Evolutionary conservation across 495 filamentous ascomycete genomes (phyloP).

Genomic region (Jackrogersella minutella): DNA sequence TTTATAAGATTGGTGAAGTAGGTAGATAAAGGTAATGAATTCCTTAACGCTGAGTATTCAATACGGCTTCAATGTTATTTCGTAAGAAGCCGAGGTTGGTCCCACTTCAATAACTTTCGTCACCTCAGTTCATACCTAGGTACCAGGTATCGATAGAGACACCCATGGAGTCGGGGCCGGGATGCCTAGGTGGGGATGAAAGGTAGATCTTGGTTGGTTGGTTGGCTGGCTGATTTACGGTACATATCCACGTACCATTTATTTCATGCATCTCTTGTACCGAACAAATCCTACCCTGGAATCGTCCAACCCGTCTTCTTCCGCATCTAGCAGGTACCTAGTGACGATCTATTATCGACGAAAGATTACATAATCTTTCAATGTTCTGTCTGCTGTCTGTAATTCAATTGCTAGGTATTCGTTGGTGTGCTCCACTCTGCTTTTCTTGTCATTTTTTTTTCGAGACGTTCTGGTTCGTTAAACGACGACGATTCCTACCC

Average conservation of each 20-base stretch:
- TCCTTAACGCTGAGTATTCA: neutral
- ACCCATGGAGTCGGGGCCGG: neutral
- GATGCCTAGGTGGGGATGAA: neutral
- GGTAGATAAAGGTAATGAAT: too few relatives aligned
- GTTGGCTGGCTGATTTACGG: too few relatives aligned
- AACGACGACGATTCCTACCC: constrained; percentile 24
- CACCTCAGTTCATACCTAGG: too few relatives aligned
- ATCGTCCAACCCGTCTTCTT: neutral
- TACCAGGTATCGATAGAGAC: constrained; percentile 7
- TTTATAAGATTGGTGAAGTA: neutral
- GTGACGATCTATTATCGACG: constrained; percentile 22
- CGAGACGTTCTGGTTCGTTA: constrained; percentile 26
- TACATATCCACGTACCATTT: neutral
- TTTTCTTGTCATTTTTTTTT: constrained; percentile 10
- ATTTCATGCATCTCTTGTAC: neutral
- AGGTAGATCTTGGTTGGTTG: too few relatives aligned
- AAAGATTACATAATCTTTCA: constrained; percentile 29
- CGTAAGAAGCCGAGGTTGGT: constrained; percentile 10
- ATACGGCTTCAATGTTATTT: neutral
- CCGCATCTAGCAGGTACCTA: constrained; percentile 15
- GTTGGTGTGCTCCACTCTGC: too few relatives aligned
- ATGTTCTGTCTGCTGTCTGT: too few relatives aligned
- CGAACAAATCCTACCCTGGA: neutral
- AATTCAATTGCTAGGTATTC: neutral
- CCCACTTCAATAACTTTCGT: too few relatives aligned